Evolutionary conservation across 2,329 filamentous ascomycete species (phyloP).

Genomic region (Thielaviopsis populi): DNA sequence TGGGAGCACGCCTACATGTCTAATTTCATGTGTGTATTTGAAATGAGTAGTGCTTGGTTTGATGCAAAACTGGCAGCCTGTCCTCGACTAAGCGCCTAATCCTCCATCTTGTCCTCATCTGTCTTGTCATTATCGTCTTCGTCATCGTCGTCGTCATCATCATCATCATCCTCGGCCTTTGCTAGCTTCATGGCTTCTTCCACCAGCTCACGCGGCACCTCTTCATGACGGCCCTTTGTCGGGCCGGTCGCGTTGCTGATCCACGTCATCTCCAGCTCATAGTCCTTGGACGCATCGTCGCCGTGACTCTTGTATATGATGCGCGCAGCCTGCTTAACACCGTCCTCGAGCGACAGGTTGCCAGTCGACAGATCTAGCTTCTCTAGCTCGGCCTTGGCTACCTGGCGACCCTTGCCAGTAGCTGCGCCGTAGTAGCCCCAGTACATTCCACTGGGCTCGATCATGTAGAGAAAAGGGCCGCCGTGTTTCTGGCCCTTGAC

Average conservation of each 20-base stretch:
- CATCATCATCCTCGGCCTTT: slow-evolving; percentile 63
- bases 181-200: slow-evolving; percentile 89
- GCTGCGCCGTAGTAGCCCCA: slow-evolving; percentile 99
- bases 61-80: not conserved
- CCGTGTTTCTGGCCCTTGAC: slow-evolving; percentile 59
- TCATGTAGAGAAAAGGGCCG: slow-evolving; percentile 94
- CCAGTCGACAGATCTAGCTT: slow-evolving; percentile 78
- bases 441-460: slow-evolving; percentile 91
- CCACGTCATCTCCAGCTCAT: slow-evolving; percentile 99
- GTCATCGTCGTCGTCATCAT: slow-evolving; percentile 44
- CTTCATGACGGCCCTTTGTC: slow-evolving; percentile 82
- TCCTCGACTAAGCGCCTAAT: slow-evolving; percentile 33
- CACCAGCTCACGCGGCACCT: slow-evolving; percentile 77
- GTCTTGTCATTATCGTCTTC: slow-evolving; percentile 37
- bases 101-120: slow-evolving; percentile 74
- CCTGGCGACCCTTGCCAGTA: slow-evolving; percentile 90
- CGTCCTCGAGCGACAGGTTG: slow-evolving; percentile 65
- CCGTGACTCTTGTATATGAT: slow-evolving; percentile 98
- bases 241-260: slow-evolving; percentile 72
- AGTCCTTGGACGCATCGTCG: slow-evolving; percentile 99
- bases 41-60: slow-evolving; percentile 2
- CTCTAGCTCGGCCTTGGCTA: slow-evolving; percentile 95
- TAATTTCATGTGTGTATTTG: not conserved
- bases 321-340: slow-evolving; percentile 86
- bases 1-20: not conserved